A percentile compares a stretch with the other conserved stretches of the same genome.
Conservation (phyloP, 768 basidiomycete species). For the Scleroderma citrinum region DNA sequence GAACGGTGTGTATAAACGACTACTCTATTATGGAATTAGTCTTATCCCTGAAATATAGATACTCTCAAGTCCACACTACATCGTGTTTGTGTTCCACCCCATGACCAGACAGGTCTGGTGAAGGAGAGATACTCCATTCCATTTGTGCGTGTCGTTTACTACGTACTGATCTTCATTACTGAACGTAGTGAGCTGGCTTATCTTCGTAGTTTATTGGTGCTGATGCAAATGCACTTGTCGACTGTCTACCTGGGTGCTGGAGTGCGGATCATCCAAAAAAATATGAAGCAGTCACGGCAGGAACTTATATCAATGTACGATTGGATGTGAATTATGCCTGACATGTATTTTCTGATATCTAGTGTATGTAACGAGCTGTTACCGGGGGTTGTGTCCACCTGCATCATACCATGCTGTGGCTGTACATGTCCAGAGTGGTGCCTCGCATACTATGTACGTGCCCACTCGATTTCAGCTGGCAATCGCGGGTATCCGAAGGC, state of each 20-base stretch:
- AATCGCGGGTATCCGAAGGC: too few relatives aligned
- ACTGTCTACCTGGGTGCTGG: conserved; percentile 49
- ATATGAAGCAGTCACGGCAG: conserved; percentile 41
- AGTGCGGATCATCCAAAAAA: conserved; percentile 40
- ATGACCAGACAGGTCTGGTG: conserved; percentile 28
- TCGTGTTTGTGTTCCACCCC: conserved; percentile 42
- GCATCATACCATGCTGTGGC: too few relatives aligned
- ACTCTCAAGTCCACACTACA: conserved; percentile 38
- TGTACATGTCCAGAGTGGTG: too few relatives aligned
- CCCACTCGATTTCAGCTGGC: too few relatives aligned
- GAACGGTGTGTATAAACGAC: conserved; percentile 12
- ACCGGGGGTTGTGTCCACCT: too few relatives aligned
- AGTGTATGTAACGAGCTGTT: too few relatives aligned
- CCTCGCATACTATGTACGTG: too few relatives aligned
- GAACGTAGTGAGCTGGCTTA: too few relatives aligned
- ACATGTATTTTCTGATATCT: too few relatives aligned
- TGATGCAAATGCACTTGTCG: conserved; percentile 39
- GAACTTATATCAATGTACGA: conserved; percentile 35
- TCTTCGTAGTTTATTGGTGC: conserved; percentile 26
- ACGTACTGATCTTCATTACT: neutral
- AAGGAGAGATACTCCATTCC: conserved; percentile 58
- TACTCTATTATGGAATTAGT: neutral
- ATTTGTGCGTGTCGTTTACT: conserved; percentile 37
- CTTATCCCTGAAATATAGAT: conserved; percentile 11
- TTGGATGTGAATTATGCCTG: conserved; percentile 32